Evolutionary conservation across 176 grass and related monocot genomes (phyloP).

Genomic region (Pharus latifolius): DNA sequence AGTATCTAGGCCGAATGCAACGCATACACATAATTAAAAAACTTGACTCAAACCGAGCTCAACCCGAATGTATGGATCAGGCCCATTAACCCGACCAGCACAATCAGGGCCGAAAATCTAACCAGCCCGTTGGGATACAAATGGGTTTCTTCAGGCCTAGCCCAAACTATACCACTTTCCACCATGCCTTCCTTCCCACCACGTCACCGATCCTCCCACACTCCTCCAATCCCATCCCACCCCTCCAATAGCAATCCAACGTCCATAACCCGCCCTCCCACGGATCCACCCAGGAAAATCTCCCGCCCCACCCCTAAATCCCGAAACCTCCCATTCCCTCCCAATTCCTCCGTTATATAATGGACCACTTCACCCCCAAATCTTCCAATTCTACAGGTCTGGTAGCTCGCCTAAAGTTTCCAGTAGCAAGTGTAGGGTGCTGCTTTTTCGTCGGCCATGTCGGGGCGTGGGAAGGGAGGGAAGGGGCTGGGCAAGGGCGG

Average conservation of each 20-base stretch:
- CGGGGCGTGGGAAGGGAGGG: constrained; percentile 77
- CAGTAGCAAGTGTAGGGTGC: no score
- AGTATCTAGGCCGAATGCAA: no score
- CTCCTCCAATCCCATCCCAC: not conserved
- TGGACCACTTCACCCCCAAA: not conserved
- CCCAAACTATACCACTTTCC: not conserved
- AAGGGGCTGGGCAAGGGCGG: constrained; percentile 91
- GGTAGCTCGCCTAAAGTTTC: no score
- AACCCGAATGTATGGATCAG: no score
- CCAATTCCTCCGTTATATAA: constrained; percentile 12
- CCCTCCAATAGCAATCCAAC: constrained; percentile 18
- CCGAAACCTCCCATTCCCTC: constrained; percentile 3
- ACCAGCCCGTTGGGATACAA: no score
- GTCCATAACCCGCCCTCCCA: not conserved
- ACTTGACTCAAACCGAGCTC: no score
- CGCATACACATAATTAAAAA: no score
- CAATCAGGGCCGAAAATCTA: no score
- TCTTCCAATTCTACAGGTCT: no score
- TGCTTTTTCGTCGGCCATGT: no score
- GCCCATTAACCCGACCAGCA: no score
- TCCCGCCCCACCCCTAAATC: not conserved
- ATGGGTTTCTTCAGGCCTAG: no score
- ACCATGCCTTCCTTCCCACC: not conserved
- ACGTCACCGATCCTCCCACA: constrained; percentile 47
- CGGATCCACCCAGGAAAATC: constrained; percentile 9